phyloP scores from a whole-genome alignment of 2,329 filamentous ascomycete species.

The Ceratocystis lukuohia region DNA sequence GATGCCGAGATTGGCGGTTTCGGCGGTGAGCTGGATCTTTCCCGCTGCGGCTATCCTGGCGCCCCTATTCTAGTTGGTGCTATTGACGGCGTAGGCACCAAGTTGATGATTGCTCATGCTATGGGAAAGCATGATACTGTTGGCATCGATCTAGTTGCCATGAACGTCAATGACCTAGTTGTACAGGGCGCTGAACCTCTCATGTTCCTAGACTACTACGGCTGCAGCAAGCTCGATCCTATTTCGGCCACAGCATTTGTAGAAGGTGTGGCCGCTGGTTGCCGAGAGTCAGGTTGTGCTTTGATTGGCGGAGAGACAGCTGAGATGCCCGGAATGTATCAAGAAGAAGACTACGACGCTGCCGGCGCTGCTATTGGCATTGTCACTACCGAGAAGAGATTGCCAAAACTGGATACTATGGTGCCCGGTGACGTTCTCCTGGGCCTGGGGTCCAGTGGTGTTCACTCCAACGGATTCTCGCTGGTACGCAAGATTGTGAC shows the following conservation, averaged over 20 bases:
- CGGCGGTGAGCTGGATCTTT: constrained; percentile 71
- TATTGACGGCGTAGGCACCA: constrained; percentile 93
- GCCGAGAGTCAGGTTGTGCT: constrained; percentile 70
- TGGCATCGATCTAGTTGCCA: constrained; percentile 90
- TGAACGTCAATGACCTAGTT: constrained; percentile 97
- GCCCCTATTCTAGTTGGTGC: constrained; percentile 79
- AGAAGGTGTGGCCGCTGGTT: constrained; percentile 77
- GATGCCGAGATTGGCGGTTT: constrained; percentile 94
- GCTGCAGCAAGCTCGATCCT: constrained; percentile 75
- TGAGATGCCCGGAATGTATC: constrained; percentile 95
- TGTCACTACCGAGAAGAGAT: constrained; percentile 52
- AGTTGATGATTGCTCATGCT: constrained; percentile 87
- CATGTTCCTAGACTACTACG: constrained; percentile 97
- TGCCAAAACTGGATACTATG: constrained; percentile 70
- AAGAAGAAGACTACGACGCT: constrained; percentile 79
- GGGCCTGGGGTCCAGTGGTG: constrained; percentile 70
- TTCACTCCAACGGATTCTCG: constrained; percentile 95
- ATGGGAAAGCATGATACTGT: constrained; percentile 88
- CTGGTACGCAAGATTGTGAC: constrained; percentile 77
- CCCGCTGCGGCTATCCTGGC: constrained; percentile 41
- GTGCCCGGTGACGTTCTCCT: constrained; percentile 68
- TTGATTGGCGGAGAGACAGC: constrained; percentile 96
- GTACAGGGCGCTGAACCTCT: constrained; percentile 91
- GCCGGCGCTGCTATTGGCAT: constrained; percentile 83
- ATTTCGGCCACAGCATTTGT: constrained; percentile 73